A percentile compares a stretch with the other conserved stretches of the same genome.
These are phyloP conservation scores for Pseudogymnoascus sp. DNA, from an alignment of 2,329 filamentous ascomycete species.

Conservation along the genomic window DNA sequence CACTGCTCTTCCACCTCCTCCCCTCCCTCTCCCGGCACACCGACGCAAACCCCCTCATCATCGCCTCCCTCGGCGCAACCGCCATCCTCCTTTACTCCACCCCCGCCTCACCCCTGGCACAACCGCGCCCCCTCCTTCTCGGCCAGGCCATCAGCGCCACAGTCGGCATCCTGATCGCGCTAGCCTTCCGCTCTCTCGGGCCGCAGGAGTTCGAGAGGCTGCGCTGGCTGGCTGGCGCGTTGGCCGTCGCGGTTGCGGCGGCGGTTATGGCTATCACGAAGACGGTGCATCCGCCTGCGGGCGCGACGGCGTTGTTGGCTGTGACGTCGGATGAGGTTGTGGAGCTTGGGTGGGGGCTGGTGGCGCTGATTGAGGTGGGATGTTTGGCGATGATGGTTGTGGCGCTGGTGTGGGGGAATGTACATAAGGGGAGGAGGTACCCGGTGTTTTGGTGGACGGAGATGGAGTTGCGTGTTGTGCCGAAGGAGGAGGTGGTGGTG, in stretches of 20 bases:
- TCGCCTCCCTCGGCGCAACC: slow-evolving; percentile 46
- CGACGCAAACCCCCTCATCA: slow-evolving; percentile 56
- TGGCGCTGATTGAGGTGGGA: slow-evolving; percentile 55
- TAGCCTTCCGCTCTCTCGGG: slow-evolving; percentile 50
- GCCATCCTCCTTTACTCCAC: slow-evolving; percentile 68
- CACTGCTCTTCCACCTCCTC: slow-evolving; percentile 51
- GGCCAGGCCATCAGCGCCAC: slow-evolving; percentile 56
- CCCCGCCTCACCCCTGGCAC: slow-evolving; percentile 62
- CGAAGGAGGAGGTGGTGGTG: not conserved
- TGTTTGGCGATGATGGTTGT: slow-evolving; percentile 51
- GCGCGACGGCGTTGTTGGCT: slow-evolving; percentile 63
- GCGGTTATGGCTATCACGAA: slow-evolving; percentile 60
- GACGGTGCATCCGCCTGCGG: slow-evolving; percentile 65
- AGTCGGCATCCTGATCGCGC: slow-evolving; percentile 52
- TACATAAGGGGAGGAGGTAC: slow-evolving; percentile 47
- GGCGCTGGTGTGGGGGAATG: slow-evolving; percentile 60
- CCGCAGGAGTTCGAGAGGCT: slow-evolving; percentile 40
- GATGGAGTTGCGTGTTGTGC: not conserved
- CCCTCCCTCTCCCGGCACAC: slow-evolving; percentile 56
- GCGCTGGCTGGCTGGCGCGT: slow-evolving; percentile 54
- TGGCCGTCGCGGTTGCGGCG: slow-evolving; percentile 56
- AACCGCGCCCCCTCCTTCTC: slow-evolving; percentile 60
- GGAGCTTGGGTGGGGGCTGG: slow-evolving; percentile 57
- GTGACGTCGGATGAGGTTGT: slow-evolving; percentile 48
- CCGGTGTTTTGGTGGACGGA: slow-evolving; percentile 65